These are phyloP conservation scores for Ceratocystis alfenasii DNA, from an alignment of 2,329 filamentous ascomycete species.

Conservation along the genomic window DNA sequence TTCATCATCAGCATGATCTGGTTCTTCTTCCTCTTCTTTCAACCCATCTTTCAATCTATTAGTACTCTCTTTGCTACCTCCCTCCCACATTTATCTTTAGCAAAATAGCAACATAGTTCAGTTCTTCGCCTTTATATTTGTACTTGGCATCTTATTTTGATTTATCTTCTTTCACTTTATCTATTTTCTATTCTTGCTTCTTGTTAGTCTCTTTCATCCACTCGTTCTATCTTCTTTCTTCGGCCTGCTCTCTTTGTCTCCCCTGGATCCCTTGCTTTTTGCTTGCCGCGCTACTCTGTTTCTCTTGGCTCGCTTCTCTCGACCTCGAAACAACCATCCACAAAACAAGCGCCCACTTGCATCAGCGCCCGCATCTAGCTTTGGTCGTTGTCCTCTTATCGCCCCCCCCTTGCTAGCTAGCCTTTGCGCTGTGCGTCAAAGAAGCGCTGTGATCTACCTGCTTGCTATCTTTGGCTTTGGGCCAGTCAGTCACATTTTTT, in stretches of 20 bases:
- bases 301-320: background rate
- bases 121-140: background rate
- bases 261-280: background rate
- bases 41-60: too few species aligned
- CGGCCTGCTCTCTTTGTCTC: background rate
- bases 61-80: too few species aligned
- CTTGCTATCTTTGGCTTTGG: too few species aligned
- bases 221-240: background rate
- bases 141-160: background rate
- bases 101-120: background rate
- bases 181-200: background rate
- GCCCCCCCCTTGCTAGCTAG: background rate
- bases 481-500: too few species aligned
- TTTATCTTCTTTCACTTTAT: background rate
- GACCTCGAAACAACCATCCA: too few species aligned
- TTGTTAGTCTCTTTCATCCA: background rate
- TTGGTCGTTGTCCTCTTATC: background rate
- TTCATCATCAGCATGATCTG: background rate
- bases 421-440: background rate
- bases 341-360: slow-evolving; percentile 1
- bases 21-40: background rate
- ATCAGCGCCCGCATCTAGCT: background rate
- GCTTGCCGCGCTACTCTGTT: background rate
- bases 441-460: slow-evolving; percentile 1
- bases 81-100: background rate